These are phyloP conservation scores for Rutidosis leptorrhynchoides DNA, from an alignment of 129 eudicot genomes.

Conservation along the genomic window DNA sequence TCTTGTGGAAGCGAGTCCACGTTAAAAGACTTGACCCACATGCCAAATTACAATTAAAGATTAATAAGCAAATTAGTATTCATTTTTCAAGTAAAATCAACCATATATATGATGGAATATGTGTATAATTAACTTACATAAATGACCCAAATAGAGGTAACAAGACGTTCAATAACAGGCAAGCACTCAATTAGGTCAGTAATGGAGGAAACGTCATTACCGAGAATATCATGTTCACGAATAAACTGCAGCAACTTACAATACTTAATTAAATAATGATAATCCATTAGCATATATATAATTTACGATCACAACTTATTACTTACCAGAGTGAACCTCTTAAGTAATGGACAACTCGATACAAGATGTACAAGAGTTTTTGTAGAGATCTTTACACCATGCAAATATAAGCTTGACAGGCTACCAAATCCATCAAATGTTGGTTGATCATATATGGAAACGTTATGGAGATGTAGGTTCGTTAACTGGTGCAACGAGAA, in stretches of 20 bases:
- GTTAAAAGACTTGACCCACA: neutral
- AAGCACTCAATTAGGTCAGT: neutral
- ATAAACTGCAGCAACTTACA: neutral
- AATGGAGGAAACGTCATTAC: neutral
- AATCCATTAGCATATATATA: neutral
- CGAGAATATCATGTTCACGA: neutral
- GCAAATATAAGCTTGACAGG: neutral
- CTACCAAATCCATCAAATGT: neutral
- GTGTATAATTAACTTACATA: neutral
- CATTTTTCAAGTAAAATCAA: neutral
- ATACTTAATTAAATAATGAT: neutral
- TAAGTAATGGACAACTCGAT: neutral
- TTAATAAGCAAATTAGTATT: neutral
- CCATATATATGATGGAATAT: neutral
- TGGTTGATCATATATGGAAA: neutral
- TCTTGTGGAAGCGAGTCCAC: slow-evolving; percentile 2
- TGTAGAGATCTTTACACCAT: neutral
- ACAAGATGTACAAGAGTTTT: neutral
- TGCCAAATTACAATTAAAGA: slow-evolving; percentile 3
- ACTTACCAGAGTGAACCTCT: neutral
- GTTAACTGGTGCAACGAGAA: slow-evolving; percentile 10
- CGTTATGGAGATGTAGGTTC: neutral
- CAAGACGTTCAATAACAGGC: neutral
- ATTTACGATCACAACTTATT: no score
- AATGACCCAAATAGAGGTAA: no score